A percentile compares a stretch with the other conserved stretches of the same genome.
These are phyloP conservation scores for Hypholoma sublateritium DNA, from an alignment of 768 basidiomycete species.

Conservation along the genomic window DNA sequence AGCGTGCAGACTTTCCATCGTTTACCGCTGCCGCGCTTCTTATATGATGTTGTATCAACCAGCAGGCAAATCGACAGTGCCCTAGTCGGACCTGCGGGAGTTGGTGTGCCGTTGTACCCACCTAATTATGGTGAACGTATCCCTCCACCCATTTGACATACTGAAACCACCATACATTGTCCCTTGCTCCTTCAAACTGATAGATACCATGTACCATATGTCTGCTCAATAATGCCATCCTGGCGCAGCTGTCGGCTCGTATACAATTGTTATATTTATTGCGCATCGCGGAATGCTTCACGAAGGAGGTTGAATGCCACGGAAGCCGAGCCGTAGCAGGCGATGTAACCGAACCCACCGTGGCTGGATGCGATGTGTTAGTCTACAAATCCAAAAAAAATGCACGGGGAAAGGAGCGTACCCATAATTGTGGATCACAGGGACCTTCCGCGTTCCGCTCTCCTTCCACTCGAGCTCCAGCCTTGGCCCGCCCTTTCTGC, in stretches of 20 bases:
- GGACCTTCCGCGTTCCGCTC: slow-evolving; percentile 17
- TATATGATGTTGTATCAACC: no score
- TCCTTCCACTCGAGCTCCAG: slow-evolving; percentile 49
- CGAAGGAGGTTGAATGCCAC: slow-evolving; percentile 3
- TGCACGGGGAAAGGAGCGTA: slow-evolving; percentile 12
- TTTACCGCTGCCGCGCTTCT: no score
- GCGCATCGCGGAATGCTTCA: slow-evolving; percentile 1
- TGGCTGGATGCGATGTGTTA: background rate
- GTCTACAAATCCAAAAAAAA: background rate
- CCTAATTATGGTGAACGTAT: background rate
- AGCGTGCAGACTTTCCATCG: no score
- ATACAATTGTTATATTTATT: background rate
- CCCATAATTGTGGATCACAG: slow-evolving; percentile 35
- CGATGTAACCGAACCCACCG: slow-evolving; percentile 10
- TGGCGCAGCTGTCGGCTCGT: background rate
- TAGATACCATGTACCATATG: background rate
- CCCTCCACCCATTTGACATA: background rate
- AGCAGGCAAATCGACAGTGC: no score
- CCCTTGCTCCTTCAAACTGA: background rate
- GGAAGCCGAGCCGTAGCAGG: slow-evolving; percentile 12
- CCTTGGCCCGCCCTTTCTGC: slow-evolving; percentile 59
- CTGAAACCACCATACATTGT: background rate
- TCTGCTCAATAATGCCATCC: background rate
- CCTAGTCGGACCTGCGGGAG: no score
- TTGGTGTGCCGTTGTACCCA: background rate